Conservation (phyloP, 2,329 filamentous ascomycete genomes). For the Aspergillus aculeatinus region DNA sequence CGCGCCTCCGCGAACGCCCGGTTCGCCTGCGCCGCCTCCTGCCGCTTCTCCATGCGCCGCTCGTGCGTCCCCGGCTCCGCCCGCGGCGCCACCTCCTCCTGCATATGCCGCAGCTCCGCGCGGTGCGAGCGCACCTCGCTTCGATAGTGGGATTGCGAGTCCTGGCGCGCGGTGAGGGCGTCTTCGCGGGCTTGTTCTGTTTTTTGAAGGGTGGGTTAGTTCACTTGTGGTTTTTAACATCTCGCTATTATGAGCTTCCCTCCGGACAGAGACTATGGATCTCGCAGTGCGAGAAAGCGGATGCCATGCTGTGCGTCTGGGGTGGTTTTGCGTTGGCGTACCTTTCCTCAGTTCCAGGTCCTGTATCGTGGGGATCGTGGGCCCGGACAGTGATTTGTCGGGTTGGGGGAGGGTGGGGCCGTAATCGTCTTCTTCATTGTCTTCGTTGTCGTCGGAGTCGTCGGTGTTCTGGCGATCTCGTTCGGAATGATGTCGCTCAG, state of each 20-base stretch:
- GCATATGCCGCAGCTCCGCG: conserved; percentile 31
- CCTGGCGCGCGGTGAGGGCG: conserved; percentile 26
- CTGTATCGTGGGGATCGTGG: conserved; percentile 65
- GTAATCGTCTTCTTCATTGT: conserved; percentile 63
- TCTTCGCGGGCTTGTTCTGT: conserved; percentile 35
- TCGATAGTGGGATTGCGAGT: conserved; percentile 35
- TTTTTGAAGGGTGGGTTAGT: not conserved
- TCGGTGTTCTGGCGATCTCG: conserved; percentile 3
- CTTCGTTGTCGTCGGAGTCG: conserved; percentile 39
- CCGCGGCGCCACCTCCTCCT: conserved; percentile 76
- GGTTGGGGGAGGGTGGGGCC: conserved; percentile 52
- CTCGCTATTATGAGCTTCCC: no score
- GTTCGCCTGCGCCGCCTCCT: conserved; percentile 69
- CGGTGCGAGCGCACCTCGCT: conserved; percentile 54
- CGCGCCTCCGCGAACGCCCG: conserved; percentile 65
- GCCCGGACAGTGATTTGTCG: conserved; percentile 46
- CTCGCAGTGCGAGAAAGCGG: no score
- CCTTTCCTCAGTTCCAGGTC: conserved; percentile 65
- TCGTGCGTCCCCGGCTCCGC: conserved; percentile 81
- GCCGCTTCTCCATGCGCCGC: conserved; percentile 81
- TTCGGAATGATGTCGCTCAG: not conserved
- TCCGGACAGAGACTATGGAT: no score
- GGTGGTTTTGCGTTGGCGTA: conserved; percentile 4
- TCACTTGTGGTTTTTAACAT: no score
- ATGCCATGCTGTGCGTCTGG: no score